phyloP scores from a whole-genome alignment of 768 basidiomycete species.

The Rhodotorula paludigena region DNA sequence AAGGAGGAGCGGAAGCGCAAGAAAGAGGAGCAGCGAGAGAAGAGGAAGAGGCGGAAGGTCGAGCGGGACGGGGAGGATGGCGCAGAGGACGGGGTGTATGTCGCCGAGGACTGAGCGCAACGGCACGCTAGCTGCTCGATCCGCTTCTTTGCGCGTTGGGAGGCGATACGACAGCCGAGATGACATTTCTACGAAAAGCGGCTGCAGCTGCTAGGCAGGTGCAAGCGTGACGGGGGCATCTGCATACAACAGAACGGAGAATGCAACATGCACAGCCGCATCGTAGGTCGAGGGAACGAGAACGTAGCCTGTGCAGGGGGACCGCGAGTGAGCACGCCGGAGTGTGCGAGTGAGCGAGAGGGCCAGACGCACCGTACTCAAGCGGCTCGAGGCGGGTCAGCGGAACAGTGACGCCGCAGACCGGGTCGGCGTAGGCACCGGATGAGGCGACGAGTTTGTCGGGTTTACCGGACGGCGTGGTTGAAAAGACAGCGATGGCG shows the following conservation, averaged over 20 bases:
- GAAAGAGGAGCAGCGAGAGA: not conserved
- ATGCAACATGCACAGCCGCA: conserved; percentile 57
- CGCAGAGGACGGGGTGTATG: conserved; percentile 2
- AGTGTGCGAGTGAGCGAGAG: rapidly evolving
- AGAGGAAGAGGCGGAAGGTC: not conserved
- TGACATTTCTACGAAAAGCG: too few species aligned
- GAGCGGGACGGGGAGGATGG: not conserved
- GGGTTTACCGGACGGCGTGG: conserved; percentile 52
- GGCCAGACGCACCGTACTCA: conserved; percentile 35
- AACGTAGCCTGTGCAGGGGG: conserved; percentile 60
- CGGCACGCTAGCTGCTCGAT: too few species aligned
- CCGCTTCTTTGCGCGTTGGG: too few species aligned
- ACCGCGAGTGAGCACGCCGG: not conserved
- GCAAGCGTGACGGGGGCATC: conserved; percentile 12
- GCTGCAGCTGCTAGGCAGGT: not conserved
- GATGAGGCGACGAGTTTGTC: conserved; percentile 59
- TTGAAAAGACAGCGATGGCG: conserved; percentile 59
- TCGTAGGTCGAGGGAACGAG: conserved; percentile 69
- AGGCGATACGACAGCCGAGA: too few species aligned
- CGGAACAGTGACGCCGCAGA: conserved; percentile 62
- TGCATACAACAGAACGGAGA: conserved; percentile 50
- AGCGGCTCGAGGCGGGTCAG: conserved; percentile 4
- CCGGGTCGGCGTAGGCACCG: conserved; percentile 69
- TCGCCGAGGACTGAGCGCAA: conserved; percentile 14
- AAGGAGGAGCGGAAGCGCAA: not conserved